These are phyloP conservation scores for Neurospora tetrasperma DNA, from an alignment of 495 filamentous ascomycete species.

Conservation along the genomic window DNA sequence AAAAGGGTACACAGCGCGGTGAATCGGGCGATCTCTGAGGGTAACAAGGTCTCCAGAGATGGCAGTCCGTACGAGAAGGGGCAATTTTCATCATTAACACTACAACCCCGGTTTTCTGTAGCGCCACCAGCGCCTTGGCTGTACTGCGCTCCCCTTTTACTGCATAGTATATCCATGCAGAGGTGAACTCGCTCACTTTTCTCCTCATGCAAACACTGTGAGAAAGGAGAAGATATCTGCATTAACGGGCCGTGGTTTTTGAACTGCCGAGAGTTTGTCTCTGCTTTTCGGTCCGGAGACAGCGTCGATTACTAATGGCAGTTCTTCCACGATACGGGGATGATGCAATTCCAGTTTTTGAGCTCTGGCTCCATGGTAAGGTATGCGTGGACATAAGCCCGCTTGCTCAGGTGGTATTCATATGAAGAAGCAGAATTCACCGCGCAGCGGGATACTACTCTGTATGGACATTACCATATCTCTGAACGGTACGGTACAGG, in stretches of 20 bases:
- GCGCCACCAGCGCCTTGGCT: too few species aligned
- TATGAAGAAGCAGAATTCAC: neutral
- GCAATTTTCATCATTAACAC: too few species aligned
- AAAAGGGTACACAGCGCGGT: too few species aligned
- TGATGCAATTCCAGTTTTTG: neutral
- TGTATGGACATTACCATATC: neutral
- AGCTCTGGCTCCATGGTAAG: neutral
- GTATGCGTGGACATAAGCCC: neutral
- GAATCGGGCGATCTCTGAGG: too few species aligned
- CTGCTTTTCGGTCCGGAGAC: neutral
- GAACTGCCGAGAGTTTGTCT: neutral
- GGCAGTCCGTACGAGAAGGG: too few species aligned
- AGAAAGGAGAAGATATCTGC: conserved; percentile 12
- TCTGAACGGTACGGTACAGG: neutral
- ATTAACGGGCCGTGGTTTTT: conserved; percentile 33
- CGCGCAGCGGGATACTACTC: neutral
- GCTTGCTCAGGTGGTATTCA: neutral
- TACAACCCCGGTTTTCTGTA: too few species aligned
- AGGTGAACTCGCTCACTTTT: neutral
- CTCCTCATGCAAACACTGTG: neutral
- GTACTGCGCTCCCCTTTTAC: too few species aligned
- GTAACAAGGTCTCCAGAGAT: too few species aligned
- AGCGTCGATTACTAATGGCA: neutral
- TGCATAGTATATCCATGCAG: too few species aligned
- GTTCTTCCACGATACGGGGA: neutral